Base-by-base conservation (phyloP, 2,329 filamentous ascomycete genomes). In the Dactylellina haptotyla region DNA sequence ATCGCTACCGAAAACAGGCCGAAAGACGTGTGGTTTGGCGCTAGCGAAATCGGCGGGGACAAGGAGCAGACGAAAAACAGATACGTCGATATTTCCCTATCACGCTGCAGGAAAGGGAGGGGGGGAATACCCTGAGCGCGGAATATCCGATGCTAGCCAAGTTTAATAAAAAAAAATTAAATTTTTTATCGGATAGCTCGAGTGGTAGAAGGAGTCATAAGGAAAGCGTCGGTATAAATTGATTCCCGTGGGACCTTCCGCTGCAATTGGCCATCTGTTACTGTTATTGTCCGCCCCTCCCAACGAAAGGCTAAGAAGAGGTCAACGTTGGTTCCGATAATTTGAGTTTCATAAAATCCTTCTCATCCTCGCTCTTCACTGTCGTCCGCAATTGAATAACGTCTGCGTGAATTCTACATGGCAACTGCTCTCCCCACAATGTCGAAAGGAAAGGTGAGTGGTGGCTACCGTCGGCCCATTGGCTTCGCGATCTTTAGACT, bases 31-130 rank as follows among this genome's bases (percentile, higher is more conserved):
- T 45, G n/a, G 26, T 39, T 50, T 45, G 32, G 18, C 50, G 53
- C 61, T 72, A 73, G 69, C 69, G 69, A 73, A 73, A 73, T 73
- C 69, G 69, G 69, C 61, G 54, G 61, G 61, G 53, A 32, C 51
- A 32, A n/a, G 23, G 14, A 18, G 41, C 32, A 34, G 32, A 6
- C 14, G 32, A 6, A 34, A 14, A 14, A 34, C 6, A 14, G 32
- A 14, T 14, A 34, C 32, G 14, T 39, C 20, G 54, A 51, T 46
- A 64, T 53, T 57, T 32, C 32, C 63, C 63, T 67, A 67, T 67
- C 63, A 20, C 39, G 8, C 4, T 50, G 53, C 34, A 56, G 5
- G 23, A 20, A 48, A 39, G 12, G 23, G 3, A 34, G 32, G n/a
- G n/a, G n/a, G n/a, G n/a, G n/a, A 45, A 53, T 54, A 41, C 46